These are phyloP conservation scores for Scalesia atractyloides DNA, from an alignment of 129 eudicot species.

Conservation along the genomic window DNA sequence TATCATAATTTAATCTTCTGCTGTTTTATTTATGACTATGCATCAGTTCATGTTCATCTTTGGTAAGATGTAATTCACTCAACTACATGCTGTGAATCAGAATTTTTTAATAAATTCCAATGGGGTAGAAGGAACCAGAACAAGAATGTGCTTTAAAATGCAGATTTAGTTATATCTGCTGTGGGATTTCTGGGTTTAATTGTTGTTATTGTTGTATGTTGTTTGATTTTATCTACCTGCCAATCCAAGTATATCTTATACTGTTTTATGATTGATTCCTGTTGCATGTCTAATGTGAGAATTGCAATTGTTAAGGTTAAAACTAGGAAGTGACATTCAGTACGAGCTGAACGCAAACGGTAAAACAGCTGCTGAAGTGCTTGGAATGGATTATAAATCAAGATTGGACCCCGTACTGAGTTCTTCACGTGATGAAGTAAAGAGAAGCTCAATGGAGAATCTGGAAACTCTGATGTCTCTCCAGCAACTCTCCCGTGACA, in stretches of 20 bases:
- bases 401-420: constrained; percentile 66
- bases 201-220: neutral
- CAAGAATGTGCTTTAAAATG: constrained; percentile 4
- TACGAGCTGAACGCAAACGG: constrained; percentile 73
- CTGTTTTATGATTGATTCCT: constrained; percentile 19
- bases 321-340: constrained; percentile 73
- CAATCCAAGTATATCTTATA: neutral
- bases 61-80: neutral
- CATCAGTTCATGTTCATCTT: neutral
- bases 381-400: constrained; percentile 77
- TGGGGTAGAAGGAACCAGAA: neutral
- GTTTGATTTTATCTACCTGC: neutral
- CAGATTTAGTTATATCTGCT: constrained; percentile 1
- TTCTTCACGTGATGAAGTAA: constrained; percentile 59
- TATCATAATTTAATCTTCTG: neutral
- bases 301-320: constrained; percentile 46
- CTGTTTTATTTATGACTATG: neutral
- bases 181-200: neutral
- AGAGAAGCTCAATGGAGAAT: constrained; percentile 62
- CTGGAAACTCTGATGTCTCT: constrained; percentile 76
- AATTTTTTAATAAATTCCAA: neutral
- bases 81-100: neutral
- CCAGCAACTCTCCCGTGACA: constrained; percentile 63
- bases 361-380: constrained; percentile 65
- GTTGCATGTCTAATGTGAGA: neutral